Evolutionary conservation across 129 eudicot genomes (phyloP).

Genomic region (Centaurea solstitialis): DNA sequence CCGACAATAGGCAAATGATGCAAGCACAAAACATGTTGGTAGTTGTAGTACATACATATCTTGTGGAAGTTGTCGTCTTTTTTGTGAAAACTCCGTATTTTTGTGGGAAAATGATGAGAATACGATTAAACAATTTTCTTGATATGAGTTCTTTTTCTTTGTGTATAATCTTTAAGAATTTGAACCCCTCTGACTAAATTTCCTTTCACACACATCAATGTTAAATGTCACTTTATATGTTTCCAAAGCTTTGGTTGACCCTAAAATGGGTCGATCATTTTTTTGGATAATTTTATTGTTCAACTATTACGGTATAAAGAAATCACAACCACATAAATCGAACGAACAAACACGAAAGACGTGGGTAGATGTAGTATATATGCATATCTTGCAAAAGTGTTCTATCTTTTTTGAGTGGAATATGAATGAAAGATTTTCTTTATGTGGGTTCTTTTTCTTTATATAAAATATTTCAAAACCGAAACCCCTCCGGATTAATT

Average conservation of each 20-base stretch:
- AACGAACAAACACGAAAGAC: not conserved
- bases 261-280: not conserved
- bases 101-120: slow-evolving; percentile 16
- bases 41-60: not conserved
- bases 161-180: not conserved
- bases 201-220: not conserved
- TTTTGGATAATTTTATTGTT: not conserved
- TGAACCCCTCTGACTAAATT: not conserved
- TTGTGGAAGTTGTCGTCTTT: not conserved
- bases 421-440: slow-evolving; percentile 1
- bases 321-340: not conserved
- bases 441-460: slow-evolving; percentile 1
- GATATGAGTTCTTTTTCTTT: not conserved
- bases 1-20: not conserved
- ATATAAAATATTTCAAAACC: not conserved
- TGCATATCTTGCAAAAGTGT: not conserved
- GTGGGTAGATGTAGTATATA: not conserved
- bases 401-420: not conserved
- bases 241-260: not conserved
- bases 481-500: too few species aligned
- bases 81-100: slow-evolving; percentile 14
- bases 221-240: too few species aligned
- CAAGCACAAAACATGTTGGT: not conserved
- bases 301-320: not conserved
- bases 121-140: not conserved